Percentiles rank a stretch among this genome's conserved stretches.
Conservation (phyloP, 345 rosid genomes). For the Eucalyptus albens region DNA sequence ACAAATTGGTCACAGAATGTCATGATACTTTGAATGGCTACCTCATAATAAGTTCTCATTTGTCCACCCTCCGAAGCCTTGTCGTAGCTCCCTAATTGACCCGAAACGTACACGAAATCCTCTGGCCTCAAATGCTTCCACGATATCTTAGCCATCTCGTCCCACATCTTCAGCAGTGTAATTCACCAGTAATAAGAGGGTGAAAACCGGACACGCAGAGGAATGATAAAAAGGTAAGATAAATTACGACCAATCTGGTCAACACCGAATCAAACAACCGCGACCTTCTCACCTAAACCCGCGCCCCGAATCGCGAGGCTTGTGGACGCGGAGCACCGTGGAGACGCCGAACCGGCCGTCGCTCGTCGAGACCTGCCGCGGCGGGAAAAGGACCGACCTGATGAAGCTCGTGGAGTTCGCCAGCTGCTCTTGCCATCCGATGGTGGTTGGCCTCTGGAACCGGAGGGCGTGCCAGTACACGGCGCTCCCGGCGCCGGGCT, state of each 20-base stretch:
- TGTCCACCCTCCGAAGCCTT: constrained; percentile 7
- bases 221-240: background rate
- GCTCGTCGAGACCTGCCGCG: background rate
- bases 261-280: background rate
- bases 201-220: background rate
- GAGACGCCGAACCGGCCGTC: constrained; percentile 17
- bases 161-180: constrained; percentile 26
- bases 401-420: constrained; percentile 40
- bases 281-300: constrained; percentile 28
- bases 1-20: background rate
- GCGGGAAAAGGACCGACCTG: constrained; percentile 33
- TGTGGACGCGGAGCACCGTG: constrained; percentile 23
- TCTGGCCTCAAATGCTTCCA: constrained; percentile 34
- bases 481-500: constrained; percentile 17
- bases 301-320: constrained; percentile 7
- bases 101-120: constrained; percentile 54
- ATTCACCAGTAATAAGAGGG: background rate
- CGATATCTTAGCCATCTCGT: constrained; percentile 28
- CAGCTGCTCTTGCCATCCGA: constrained; percentile 4
- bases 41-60: constrained; percentile 20
- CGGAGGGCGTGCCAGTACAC: constrained; percentile 33
- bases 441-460: constrained; percentile 42
- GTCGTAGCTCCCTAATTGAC: constrained; percentile 19
- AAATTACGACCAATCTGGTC: background rate
- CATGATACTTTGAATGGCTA: background rate